Evolutionary conservation across 1,284 basidiomycete genomes (phyloP).

Genomic region (Sanguinoderma infundibulare): DNA sequence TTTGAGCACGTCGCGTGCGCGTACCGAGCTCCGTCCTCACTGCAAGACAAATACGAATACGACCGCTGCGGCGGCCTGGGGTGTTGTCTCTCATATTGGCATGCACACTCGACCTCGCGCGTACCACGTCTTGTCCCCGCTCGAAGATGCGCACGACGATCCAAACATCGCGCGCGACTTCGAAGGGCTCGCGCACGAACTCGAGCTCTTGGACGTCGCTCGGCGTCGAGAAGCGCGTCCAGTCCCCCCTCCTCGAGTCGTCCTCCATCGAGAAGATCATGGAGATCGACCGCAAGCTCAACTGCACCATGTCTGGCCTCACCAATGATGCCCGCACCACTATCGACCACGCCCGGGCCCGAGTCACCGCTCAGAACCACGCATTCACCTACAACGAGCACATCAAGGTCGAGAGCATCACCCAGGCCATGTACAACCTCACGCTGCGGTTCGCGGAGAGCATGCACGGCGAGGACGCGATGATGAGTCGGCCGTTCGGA

Average conservation of each 20-base stretch:
- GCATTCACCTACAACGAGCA: slow-evolving; percentile 96
- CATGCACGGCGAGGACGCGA: slow-evolving; percentile 97
- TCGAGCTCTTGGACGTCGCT: too few species aligned
- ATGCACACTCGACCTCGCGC: too few species aligned
- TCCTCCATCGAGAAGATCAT: slow-evolving; percentile 99
- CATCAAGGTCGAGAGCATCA: slow-evolving; percentile 97
- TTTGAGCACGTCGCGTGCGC: too few species aligned
- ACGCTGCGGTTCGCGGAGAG: slow-evolving; percentile 98
- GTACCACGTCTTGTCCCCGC: too few species aligned
- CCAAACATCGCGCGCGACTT: too few species aligned
- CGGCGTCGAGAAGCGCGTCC: slow-evolving; percentile 98
- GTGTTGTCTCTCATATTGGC: too few species aligned
- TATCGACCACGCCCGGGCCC: slow-evolving; percentile 99
- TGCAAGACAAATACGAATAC: too few species aligned
- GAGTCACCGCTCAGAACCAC: slow-evolving; percentile 96
- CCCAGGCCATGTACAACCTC: slow-evolving; percentile 98
- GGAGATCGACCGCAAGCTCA: slow-evolving; percentile 97
- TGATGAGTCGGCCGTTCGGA: slow-evolving; percentile 99
- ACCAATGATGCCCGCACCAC: slow-evolving; percentile 99
- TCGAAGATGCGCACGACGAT: too few species aligned
- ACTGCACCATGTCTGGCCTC: slow-evolving; percentile 98
- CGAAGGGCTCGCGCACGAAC: too few species aligned
- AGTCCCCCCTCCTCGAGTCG: slow-evolving; percentile 94
- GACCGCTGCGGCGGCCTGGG: too few species aligned
- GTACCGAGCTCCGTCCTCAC: too few species aligned